These are phyloP conservation scores for Erythrobasidium hasegawianum DNA, from an alignment of 1,284 basidiomycete genomes.

Conservation along the genomic window DNA sequence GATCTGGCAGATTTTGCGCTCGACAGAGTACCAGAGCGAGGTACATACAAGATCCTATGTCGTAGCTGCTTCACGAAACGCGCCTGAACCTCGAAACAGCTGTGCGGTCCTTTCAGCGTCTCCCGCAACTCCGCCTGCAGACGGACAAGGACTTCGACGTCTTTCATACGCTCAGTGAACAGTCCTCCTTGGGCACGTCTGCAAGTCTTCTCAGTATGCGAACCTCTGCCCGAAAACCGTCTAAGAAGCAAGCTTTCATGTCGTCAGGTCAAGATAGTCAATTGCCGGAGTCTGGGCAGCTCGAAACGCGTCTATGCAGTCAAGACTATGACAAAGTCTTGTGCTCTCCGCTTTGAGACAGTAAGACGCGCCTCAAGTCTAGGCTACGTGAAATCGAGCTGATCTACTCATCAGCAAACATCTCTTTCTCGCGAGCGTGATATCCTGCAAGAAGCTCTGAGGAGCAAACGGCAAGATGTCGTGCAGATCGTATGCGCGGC, in stretches of 20 bases:
- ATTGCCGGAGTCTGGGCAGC: constrained; percentile 3
- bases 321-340: constrained; percentile 25
- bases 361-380: not conserved
- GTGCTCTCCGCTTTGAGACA: constrained; percentile 22
- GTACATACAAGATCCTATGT: too few species aligned
- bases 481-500: constrained; percentile 7
- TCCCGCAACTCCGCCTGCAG: constrained; percentile 9
- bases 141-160: constrained; percentile 17
- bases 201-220: not conserved
- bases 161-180: constrained; percentile 21
- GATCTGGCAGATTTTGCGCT: not conserved
- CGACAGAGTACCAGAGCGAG: not conserved
- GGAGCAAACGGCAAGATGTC: not conserved
- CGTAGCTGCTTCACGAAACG: not conserved
- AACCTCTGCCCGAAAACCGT: not conserved
- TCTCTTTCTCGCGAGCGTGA: constrained; percentile 15
- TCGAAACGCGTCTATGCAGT: constrained; percentile 23
- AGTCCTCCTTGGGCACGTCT: constrained; percentile 14
- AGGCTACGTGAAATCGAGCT: not conserved
- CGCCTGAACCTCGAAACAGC: constrained; percentile 1
- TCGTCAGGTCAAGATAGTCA: constrained; percentile 17
- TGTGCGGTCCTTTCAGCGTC: not conserved
- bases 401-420: constrained; percentile 16
- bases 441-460: constrained; percentile 9
- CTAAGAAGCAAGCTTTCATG: not conserved